phyloP scores from a whole-genome alignment of 2,329 filamentous ascomycete genomes.

The Colletotrichum cordylinicola region DNA sequence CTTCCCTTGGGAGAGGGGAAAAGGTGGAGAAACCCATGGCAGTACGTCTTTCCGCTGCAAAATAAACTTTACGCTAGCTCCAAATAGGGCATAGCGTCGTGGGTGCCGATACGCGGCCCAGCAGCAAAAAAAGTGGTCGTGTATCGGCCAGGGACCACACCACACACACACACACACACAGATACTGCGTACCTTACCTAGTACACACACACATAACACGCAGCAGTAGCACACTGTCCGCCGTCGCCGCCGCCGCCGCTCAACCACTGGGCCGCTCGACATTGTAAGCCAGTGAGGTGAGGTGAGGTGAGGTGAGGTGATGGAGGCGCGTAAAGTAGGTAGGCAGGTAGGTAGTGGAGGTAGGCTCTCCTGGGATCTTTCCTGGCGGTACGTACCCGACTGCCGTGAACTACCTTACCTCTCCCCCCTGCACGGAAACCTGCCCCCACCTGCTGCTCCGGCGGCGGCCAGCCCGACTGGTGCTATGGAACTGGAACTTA shows the following conservation, averaged over 20 bases:
- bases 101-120: conserved; percentile 17
- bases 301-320: not conserved
- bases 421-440: conserved; percentile 5
- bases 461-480: conserved; percentile 9
- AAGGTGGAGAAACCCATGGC: not conserved
- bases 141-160: not conserved
- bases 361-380: not conserved
- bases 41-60: not conserved
- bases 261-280: not conserved
- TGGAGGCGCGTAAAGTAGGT: not conserved
- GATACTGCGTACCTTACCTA: no score
- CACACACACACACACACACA: not conserved
- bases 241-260: not conserved
- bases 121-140: not conserved
- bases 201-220: not conserved
- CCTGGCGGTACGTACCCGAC: conserved; percentile 2
- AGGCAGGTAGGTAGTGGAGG: not conserved
- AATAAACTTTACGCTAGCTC: conserved; percentile 17
- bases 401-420: not conserved
- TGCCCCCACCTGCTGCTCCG: conserved; percentile 12
- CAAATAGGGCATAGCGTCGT: not conserved
- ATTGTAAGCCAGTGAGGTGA: not conserved
- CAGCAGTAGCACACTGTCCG: not conserved
- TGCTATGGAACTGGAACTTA: not conserved
- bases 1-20: not conserved